A percentile compares a stretch with the other conserved stretches of the same genome.
phyloP scores from a whole-genome alignment of 352 stramenopile genomes.

The Phytophthora syringae region DNA sequence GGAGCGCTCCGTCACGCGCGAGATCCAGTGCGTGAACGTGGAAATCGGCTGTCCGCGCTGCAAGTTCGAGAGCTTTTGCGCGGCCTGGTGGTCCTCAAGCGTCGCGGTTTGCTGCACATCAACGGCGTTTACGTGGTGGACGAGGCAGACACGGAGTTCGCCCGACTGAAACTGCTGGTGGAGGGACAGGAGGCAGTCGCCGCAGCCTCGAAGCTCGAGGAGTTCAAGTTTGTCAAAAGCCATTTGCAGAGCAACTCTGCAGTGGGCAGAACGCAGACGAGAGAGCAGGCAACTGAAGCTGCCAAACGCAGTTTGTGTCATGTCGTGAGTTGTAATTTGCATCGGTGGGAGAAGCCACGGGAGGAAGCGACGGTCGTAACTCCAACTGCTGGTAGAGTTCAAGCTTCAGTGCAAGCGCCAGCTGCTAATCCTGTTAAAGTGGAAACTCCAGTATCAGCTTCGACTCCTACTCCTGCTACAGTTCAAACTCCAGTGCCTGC shows the following conservation, averaged over 20 bases:
- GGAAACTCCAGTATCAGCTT: not conserved
- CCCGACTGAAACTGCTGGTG: slow-evolving; percentile 52
- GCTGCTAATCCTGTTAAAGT: not conserved
- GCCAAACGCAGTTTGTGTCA: slow-evolving; percentile 55
- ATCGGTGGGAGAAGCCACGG: slow-evolving; percentile 24
- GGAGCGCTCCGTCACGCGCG: slow-evolving; percentile 27
- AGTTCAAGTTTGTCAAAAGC: slow-evolving; percentile 56
- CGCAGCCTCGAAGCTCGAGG: slow-evolving; percentile 27
- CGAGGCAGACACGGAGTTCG: slow-evolving; percentile 12
- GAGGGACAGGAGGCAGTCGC: slow-evolving; percentile 14
- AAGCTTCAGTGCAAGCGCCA: not conserved
- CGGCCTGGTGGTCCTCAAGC: slow-evolving; percentile 45
- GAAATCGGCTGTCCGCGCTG: slow-evolving; percentile 43
- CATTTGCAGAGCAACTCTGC: slow-evolving; percentile 45
- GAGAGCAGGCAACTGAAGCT: slow-evolving; percentile 11
- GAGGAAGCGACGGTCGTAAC: not conserved
- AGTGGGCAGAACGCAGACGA: not conserved
- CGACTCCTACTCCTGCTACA: not conserved
- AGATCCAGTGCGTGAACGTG: slow-evolving; percentile 51
- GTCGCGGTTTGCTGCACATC: slow-evolving; percentile 38
- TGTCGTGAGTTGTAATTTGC: slow-evolving; percentile 59
- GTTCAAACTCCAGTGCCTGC: not conserved
- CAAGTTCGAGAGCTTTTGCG: slow-evolving; percentile 51
- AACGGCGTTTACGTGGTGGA: slow-evolving; percentile 46
- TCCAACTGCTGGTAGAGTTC: too few relatives aligned